Evolutionary conservation across 2,329 filamentous ascomycete species (phyloP).

Genomic region (Orbilia blumenaviensis): DNA sequence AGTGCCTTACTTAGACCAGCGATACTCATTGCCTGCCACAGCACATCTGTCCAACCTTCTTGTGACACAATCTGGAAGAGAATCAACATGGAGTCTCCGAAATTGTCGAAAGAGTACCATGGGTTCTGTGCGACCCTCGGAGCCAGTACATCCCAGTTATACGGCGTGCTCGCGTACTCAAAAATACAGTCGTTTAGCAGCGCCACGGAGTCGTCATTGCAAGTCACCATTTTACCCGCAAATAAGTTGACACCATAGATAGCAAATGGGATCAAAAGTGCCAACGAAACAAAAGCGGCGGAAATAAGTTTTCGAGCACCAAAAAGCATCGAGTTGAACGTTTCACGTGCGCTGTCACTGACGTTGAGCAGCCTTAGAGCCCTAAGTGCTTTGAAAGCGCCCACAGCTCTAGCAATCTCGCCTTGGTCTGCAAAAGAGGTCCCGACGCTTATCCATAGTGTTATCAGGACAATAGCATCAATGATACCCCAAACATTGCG

Average conservation of each 20-base stretch:
- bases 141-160: conserved; percentile 83
- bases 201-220: conserved; percentile 76
- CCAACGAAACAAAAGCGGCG: conserved; percentile 91
- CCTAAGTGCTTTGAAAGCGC: conserved; percentile 94
- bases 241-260: conserved; percentile 96
- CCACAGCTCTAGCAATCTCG: conserved; percentile 86
- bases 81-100: conserved; percentile 90
- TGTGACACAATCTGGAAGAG: conserved; percentile 99
- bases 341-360: conserved; percentile 92
- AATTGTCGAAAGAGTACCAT: conserved; percentile 92
- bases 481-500: conserved; percentile 97
- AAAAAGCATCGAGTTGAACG: conserved; percentile 93
- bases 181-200: conserved; percentile 79
- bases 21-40: conserved; percentile 82
- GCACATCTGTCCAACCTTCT: conserved; percentile 96
- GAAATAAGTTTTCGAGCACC: conserved; percentile 94
- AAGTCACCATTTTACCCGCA: conserved; percentile 78
- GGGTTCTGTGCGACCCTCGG: conserved; percentile 83
- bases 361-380: conserved; percentile 92
- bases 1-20: conserved; percentile 69
- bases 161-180: conserved; percentile 80
- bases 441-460: conserved; percentile 92
- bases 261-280: conserved; percentile 92
- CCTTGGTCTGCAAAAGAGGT: conserved; percentile 84
- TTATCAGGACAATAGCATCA: conserved; percentile 87